Base-by-base conservation (phyloP, 2,329 filamentous ascomycete species). In the Aspergillus sp. region DNA sequence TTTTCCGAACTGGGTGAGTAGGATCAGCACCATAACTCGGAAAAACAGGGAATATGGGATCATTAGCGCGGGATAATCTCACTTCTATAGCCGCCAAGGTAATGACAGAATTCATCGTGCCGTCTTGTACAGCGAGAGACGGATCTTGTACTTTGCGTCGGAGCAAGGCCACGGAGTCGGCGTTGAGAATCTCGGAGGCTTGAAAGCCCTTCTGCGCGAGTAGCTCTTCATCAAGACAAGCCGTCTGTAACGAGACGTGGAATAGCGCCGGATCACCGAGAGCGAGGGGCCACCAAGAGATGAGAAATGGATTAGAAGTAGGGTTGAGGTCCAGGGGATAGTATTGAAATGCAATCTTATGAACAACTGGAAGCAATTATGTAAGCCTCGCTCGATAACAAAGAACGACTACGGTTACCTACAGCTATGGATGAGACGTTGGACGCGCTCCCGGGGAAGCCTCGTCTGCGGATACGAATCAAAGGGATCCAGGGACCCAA, bases 261-360 rank as follows among this genome's bases (percentile, higher is more conserved):
- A 86, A 86, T 1, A 86, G 65, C 4, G 82, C 82, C 0, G 84
- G 82, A 57, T 86, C 84, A 0, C 75, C 79, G 0, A 86, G 75
- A 0, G 84, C 83, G 1, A 83, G 74, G 0, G 84, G 84, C 84
- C 84, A 86, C 84, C 84, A 86, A 0, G 83, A 85, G 6, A 85
- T 72, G 18, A 86, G 72, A 60, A 86, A 86, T 0, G 84, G 84
- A 63, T 86, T 86, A 7, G 84, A 83, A 0, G 70, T 69, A n/a
- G 77, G 66, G 60, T 76, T 79, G 7, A 84, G 72, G 54, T 86
- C 84, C 20, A 85, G 73, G 0, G 84, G 84, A 64, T 86, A 86
- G 65, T 86, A 86, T 62, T 85, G 81, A 54, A 86, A 86, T 0
- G 84, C 82, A 51, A 87, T 86, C 49, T 81, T 84, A 47, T 80